These are phyloP conservation scores for Alloteropsis semialata DNA, from an alignment of 176 grass and related monocot species.

Conservation along the genomic window DNA sequence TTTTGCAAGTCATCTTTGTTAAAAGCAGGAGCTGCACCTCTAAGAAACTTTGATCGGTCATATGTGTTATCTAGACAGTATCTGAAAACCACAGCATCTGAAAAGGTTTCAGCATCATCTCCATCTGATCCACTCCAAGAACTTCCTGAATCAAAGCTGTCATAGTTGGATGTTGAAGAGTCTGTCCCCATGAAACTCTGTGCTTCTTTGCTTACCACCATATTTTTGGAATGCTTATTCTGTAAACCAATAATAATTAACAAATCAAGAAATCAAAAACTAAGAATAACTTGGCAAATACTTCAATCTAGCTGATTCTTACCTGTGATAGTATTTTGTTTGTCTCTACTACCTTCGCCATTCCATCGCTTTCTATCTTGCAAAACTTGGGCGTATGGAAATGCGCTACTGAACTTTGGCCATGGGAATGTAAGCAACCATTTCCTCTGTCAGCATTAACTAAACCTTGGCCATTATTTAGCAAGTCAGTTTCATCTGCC, in stretches of 20 bases:
- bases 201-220: constrained; percentile 36
- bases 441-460: constrained; percentile 40
- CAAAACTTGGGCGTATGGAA: constrained; percentile 35
- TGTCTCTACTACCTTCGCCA: neutral
- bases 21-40: constrained; percentile 41
- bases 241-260: constrained; percentile 7
- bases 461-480: constrained; percentile 31
- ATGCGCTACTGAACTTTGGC: constrained; percentile 31
- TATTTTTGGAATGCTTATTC: constrained; percentile 39
- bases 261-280: neutral
- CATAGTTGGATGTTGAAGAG: constrained; percentile 58
- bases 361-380: constrained; percentile 43
- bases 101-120: constrained; percentile 47
- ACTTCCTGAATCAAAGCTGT: constrained; percentile 63
- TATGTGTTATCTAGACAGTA: constrained; percentile 77
- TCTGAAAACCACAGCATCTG: constrained; percentile 69
- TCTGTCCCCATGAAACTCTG: constrained; percentile 50
- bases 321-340: constrained; percentile 47
- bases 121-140: constrained; percentile 49
- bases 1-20: constrained; percentile 63
- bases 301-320: constrained; percentile 3
- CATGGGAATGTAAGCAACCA: constrained; percentile 21
- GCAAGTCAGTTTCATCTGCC: constrained; percentile 40
- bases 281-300: constrained; percentile 19
- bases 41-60: constrained; percentile 72